phyloP scores from a whole-genome alignment of 1,284 basidiomycete species.

The Rhodotorula sp. region DNA sequence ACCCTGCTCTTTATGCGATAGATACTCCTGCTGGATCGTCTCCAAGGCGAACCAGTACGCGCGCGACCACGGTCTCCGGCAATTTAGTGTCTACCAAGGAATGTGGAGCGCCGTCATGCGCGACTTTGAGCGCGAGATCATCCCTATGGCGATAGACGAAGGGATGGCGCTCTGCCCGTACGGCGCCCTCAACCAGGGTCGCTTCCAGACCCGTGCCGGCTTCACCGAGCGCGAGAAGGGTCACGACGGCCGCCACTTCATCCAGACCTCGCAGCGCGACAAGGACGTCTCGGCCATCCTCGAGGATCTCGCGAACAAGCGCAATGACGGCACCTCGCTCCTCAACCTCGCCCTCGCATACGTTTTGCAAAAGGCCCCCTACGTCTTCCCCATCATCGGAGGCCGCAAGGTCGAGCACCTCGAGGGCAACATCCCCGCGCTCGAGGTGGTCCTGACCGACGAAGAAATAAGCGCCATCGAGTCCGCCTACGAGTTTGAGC shows the following conservation, averaged over 20 bases:
- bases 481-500: too few relatives aligned
- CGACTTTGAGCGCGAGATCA: constrained; percentile 61
- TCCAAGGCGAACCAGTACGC: constrained; percentile 59
- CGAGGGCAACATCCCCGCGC: too few relatives aligned
- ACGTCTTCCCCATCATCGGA: too few relatives aligned
- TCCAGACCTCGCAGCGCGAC: constrained; percentile 5
- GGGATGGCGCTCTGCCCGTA: constrained; percentile 56
- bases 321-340: constrained; percentile 41
- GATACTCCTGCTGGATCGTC: constrained; percentile 62
- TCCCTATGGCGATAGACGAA: constrained; percentile 58
- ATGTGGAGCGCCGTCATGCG: constrained; percentile 54
- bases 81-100: constrained; percentile 61
- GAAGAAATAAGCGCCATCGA: too few relatives aligned
- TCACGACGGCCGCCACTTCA: background rate
- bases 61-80: constrained; percentile 54
- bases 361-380: constrained; percentile 14
- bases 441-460: too few relatives aligned
- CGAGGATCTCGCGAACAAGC: constrained; percentile 33
- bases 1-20: background rate
- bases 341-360: constrained; percentile 35
- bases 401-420: too few relatives aligned
- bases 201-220: constrained; percentile 49
- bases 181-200: constrained; percentile 56
- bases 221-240: constrained; percentile 19
- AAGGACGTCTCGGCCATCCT: constrained; percentile 7